A percentile compares a stretch with the other conserved stretches of the same genome.
Evolutionary conservation across 768 basidiomycete species (phyloP).

Genomic region (Boletus edulis): DNA sequence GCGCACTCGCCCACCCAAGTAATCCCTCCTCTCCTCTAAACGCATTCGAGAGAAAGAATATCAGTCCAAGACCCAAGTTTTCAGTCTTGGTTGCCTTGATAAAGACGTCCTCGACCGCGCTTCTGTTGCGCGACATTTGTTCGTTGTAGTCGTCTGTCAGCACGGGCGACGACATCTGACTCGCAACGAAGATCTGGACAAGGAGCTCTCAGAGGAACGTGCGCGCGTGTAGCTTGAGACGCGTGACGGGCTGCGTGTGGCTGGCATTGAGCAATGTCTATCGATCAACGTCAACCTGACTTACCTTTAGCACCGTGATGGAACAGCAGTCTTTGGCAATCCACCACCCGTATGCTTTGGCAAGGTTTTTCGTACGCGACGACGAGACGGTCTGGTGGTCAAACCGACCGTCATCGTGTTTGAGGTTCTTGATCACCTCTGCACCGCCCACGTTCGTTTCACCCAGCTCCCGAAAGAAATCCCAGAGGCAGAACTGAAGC

Average conservation of each 20-base stretch:
- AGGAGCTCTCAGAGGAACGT: slow-evolving; percentile 74
- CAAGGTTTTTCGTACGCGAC: slow-evolving; percentile 66
- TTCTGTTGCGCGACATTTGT: slow-evolving; percentile 49
- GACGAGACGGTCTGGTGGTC: slow-evolving; percentile 54
- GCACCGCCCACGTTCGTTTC: slow-evolving; percentile 79
- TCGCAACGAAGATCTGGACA: slow-evolving; percentile 64
- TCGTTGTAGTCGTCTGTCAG: slow-evolving; percentile 38
- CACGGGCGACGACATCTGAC: slow-evolving; percentile 71
- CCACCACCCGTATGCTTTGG: slow-evolving; percentile 90
- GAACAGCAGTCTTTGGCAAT: slow-evolving; percentile 79
- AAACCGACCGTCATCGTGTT: slow-evolving; percentile 42
- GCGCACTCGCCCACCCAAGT: slow-evolving; percentile 61
- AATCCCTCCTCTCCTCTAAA: slow-evolving; percentile 44
- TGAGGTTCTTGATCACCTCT: slow-evolving; percentile 63
- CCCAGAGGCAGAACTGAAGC: slow-evolving; percentile 94
- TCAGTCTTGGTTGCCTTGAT: slow-evolving; percentile 67
- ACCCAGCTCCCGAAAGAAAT: slow-evolving; percentile 89
- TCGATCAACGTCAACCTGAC: neutral
- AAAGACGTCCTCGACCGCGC: slow-evolving; percentile 73
- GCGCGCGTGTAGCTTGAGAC: slow-evolving; percentile 59
- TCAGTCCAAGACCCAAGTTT: slow-evolving; percentile 68
- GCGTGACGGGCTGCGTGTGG: slow-evolving; percentile 65
- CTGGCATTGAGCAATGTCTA: neutral
- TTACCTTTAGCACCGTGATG: slow-evolving; percentile 81
- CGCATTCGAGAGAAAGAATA: slow-evolving; percentile 61